phyloP scores from a whole-genome alignment of 2,329 filamentous ascomycete genomes.

The Calonectria leucothoes region DNA sequence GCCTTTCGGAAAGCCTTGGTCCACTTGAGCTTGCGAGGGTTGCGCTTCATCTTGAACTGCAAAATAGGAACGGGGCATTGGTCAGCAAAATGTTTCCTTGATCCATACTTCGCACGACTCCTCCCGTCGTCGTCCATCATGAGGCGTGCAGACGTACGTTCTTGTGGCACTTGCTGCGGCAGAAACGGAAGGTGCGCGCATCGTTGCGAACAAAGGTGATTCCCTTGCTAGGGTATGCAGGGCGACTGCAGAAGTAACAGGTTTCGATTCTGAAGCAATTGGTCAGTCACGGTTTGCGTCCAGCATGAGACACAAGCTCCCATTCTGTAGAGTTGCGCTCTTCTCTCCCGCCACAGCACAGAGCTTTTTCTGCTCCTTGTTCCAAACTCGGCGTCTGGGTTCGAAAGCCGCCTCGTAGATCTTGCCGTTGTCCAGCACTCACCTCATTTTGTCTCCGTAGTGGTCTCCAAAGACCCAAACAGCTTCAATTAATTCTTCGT shows the following conservation, averaged over 20 bases:
- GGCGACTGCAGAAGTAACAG: conserved; percentile 60
- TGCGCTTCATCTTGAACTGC: conserved; percentile 97
- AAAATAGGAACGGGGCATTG: background rate
- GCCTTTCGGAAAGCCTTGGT: conserved; percentile 89
- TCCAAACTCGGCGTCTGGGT: background rate
- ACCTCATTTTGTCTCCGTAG: conserved; percentile 42
- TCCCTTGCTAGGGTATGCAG: conserved; percentile 67
- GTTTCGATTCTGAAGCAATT: conserved; percentile 53
- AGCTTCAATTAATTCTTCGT: conserved; percentile 40
- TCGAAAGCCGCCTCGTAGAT: background rate
- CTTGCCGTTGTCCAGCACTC: conserved; percentile 13
- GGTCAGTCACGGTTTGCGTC: conserved; percentile 26
- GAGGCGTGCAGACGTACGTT: conserved; percentile 56
- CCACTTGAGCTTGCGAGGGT: conserved; percentile 97
- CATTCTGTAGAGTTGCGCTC: background rate
- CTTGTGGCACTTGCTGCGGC: conserved; percentile 69
- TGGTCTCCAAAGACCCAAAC: conserved; percentile 41
- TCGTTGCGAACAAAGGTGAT: conserved; percentile 65
- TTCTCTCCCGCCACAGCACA: background rate
- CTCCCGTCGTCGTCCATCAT: background rate
- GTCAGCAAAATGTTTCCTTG: conserved; percentile 13
- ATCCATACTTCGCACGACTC: background rate
- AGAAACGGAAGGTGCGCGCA: conserved; percentile 68
- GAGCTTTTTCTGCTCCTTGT: background rate
- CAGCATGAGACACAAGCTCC: conserved; percentile 14